Evolutionary conservation across 768 basidiomycete species (phyloP), one percentile per base, ranked within the genome.

Genomic region (Cyclocybe aegerita): DNA sequence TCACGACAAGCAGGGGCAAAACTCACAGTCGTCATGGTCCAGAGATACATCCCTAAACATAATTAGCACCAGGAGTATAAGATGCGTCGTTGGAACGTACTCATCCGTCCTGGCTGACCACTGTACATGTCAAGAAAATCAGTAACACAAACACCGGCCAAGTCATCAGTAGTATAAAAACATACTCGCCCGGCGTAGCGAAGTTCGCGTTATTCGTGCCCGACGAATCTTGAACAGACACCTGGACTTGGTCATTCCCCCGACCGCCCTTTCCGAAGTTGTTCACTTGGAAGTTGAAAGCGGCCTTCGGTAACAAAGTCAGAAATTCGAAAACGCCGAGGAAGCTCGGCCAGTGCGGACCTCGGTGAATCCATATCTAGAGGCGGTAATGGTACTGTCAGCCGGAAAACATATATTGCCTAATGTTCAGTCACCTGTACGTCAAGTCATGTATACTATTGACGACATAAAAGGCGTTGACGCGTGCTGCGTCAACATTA

Each of bases 401-500:
- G 46, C 38, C 9, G 10, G 7, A 5, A 35, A 34, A 40, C 1
- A 0, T 16, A 16, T 35, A 12, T 10, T 5, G n/a, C 33, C 16
- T 4, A 2, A 0, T 14, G 77, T 77, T 61, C 80, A 81, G 10
- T 77, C 78, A 55, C 44, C 47, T 46, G 40, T 61, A 64, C 1
- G 62, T 50, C 37, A 61, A 51, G 50, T 86, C 83, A 62, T 86
- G 83, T 45, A 82, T 71, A 49, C 71, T 75, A 67, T 86, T 88
- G 59, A 73, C 72, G 31, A 83, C 67, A 64, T 83, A 86, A 65
- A 85, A 86, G 2, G 72, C 73, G 53, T 80, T 79, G 2, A 77
- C 77, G 31, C 76, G 69, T 3, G 82, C 81, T 23, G 83, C 78
- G 46, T 80, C 71, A 17, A 79, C 46, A 63, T 85, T 84, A 37